A percentile compares a stretch with the other conserved stretches of the same genome.
Conservation (phyloP, 2,329 filamentous ascomycete species). For the Knufia fluminis region DNA sequence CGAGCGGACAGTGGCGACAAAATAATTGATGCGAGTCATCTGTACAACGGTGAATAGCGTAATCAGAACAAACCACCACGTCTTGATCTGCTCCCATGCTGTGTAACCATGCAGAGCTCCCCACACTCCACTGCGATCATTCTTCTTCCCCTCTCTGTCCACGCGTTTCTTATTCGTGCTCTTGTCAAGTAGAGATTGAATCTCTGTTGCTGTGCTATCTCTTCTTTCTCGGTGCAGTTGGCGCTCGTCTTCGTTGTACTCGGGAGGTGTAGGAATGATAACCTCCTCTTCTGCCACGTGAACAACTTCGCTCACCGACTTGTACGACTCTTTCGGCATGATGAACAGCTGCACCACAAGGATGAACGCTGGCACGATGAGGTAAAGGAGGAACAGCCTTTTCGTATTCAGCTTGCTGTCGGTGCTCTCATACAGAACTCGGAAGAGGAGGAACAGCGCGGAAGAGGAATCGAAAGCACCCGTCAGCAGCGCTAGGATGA, state of each 20-base stretch:
- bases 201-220: constrained; percentile 56
- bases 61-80: constrained; percentile 77
- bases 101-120: constrained; percentile 69
- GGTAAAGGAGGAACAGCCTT: constrained; percentile 63
- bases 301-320: constrained; percentile 75
- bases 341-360: constrained; percentile 57
- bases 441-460: constrained; percentile 66
- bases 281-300: constrained; percentile 53
- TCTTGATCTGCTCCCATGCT: constrained; percentile 62
- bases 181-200: constrained; percentile 63
- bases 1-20: constrained; percentile 73
- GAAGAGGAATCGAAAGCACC: constrained; percentile 78
- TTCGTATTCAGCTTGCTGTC: constrained; percentile 50
- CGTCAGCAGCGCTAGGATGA: constrained; percentile 71
- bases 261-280: constrained; percentile 35
- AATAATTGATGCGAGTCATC: constrained; percentile 82
- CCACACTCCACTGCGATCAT: constrained; percentile 68
- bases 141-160: constrained; percentile 56
- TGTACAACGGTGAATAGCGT: constrained; percentile 69
- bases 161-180: constrained; percentile 51
- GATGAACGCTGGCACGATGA: constrained; percentile 61
- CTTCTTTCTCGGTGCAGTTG: constrained; percentile 47
- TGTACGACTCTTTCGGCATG: constrained; percentile 69
- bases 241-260: constrained; percentile 44
- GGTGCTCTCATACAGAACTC: constrained; percentile 57